Percentiles rank a stretch among this genome's conserved stretches.
Evolutionary conservation across 768 basidiomycete species (phyloP).

Genomic region (Amanita molliuscula): DNA sequence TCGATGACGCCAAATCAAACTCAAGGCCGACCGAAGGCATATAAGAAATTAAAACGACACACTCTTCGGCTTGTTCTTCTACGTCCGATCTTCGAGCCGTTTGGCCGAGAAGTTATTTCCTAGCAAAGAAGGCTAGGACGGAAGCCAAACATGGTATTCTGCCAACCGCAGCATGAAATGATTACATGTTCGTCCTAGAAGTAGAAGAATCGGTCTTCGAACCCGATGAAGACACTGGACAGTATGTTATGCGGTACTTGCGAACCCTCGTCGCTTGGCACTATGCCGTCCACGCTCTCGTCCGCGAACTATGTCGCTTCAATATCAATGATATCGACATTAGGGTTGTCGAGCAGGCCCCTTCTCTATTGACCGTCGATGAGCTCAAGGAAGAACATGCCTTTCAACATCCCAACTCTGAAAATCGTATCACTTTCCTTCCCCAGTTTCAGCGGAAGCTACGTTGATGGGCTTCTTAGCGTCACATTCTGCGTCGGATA

Average conservation of each 20-base stretch:
- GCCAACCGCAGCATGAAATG: background rate
- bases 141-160: background rate
- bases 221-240: background rate
- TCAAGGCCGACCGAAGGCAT: background rate
- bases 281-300: background rate
- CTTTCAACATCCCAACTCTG: background rate
- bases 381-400: background rate
- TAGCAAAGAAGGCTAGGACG: background rate
- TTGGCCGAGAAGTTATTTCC: background rate
- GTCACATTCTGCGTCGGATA: background rate
- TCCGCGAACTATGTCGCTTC: background rate
- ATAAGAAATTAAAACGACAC: background rate
- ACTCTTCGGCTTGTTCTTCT: background rate
- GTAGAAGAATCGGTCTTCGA: background rate
- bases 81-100: background rate
- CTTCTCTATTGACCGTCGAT: background rate
- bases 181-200: background rate
- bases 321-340: background rate
- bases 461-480: background rate
- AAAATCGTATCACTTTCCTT: background rate
- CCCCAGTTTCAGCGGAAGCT: background rate
- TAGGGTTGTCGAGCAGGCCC: background rate
- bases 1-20: conserved; percentile 1
- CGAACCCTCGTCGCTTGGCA: background rate
- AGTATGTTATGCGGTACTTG: background rate